phyloP scores from a whole-genome alignment of 139 green algal genomes.

The Microglena sp. region DNA sequence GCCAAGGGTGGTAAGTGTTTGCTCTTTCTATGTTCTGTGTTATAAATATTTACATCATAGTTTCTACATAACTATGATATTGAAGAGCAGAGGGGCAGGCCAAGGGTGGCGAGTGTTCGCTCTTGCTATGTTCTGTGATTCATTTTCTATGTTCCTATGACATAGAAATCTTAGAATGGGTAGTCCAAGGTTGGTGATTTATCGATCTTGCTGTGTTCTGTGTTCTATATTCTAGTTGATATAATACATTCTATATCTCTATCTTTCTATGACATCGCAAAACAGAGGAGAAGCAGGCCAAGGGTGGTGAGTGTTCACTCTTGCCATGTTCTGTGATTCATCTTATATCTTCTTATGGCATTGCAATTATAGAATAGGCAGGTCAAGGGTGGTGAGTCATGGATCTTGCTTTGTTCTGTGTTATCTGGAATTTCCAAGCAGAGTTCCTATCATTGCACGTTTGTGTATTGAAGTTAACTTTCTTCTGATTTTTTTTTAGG shows the following conservation, averaged over 20 bases:
- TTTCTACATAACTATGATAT: no score
- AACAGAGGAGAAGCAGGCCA: slow-evolving; percentile 44
- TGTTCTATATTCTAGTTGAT: not conserved
- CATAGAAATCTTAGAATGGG: no score
- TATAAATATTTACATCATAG: not conserved
- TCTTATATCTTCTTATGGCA: no score
- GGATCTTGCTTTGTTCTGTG: not conserved
- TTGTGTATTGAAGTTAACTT: not conserved
- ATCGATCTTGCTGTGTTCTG: not conserved
- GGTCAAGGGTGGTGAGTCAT: slow-evolving; percentile 13
- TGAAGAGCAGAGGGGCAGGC: slow-evolving; percentile 44
- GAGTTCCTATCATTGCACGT: not conserved
- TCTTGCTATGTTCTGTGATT: not conserved
- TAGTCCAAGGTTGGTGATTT: slow-evolving; percentile 13
- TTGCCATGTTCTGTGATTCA: not conserved
- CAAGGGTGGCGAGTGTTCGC: slow-evolving; percentile 10
- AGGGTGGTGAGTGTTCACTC: slow-evolving; percentile 9
- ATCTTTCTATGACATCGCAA: no score
- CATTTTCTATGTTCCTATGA: not conserved
- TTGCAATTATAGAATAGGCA: no score
- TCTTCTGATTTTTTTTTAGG: not conserved
- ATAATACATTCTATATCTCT: not conserved
- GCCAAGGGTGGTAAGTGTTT: no score
- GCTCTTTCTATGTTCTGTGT: not conserved
- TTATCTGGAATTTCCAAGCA: not conserved